Percentiles rank a stretch among this genome's conserved stretches.
Evolutionary conservation across 2,329 filamentous ascomycete genomes (phyloP).

Genomic region (Bipolaris bicolor): DNA sequence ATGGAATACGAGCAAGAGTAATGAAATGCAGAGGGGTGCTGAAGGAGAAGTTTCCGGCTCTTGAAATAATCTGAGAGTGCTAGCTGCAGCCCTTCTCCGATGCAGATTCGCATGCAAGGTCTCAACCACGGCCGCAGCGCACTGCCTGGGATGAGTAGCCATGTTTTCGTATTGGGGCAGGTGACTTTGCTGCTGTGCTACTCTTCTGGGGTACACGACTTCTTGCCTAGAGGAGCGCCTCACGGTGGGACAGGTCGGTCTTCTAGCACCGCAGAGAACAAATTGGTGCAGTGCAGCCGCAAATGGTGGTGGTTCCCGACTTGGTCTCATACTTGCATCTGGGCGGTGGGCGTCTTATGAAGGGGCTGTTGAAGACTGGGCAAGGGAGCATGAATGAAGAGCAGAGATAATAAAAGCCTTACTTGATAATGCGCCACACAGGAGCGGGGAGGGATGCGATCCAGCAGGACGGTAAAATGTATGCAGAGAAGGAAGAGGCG

Average conservation of each 20-base stretch:
- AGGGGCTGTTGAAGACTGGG: conserved; percentile 17
- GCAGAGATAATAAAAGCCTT: conserved; percentile 29
- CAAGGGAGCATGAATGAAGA: background rate
- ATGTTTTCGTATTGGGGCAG: conserved; percentile 38
- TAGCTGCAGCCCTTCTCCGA: conserved; percentile 38
- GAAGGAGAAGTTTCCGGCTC: conserved; percentile 38
- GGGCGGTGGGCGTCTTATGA: conserved; percentile 17
- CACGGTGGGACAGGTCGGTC: conserved; percentile 26
- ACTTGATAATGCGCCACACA: conserved; percentile 34
- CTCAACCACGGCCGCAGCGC: conserved; percentile 35
- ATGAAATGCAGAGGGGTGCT: conserved; percentile 29
- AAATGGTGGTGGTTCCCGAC: background rate
- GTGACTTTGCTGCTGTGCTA: conserved; percentile 45
- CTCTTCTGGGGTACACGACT: conserved; percentile 40
- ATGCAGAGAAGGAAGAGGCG: conserved; percentile 33
- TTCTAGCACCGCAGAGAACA: conserved; percentile 18
- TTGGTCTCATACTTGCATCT: conserved; percentile 3
- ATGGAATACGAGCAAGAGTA: conserved; percentile 23
- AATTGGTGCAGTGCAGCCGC: conserved; percentile 1
- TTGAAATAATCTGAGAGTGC: conserved; percentile 40
- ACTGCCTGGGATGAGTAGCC: conserved; percentile 33
- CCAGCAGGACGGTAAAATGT: conserved; percentile 31
- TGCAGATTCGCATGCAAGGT: conserved; percentile 42
- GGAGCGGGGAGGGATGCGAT: conserved; percentile 32
- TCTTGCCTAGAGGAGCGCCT: conserved; percentile 36